Evolutionary conservation across 2,329 filamentous ascomycete species (phyloP), one percentile per base, ranked within the genome.

Genomic region (Pseudocercospora pini-densiflorae): DNA sequence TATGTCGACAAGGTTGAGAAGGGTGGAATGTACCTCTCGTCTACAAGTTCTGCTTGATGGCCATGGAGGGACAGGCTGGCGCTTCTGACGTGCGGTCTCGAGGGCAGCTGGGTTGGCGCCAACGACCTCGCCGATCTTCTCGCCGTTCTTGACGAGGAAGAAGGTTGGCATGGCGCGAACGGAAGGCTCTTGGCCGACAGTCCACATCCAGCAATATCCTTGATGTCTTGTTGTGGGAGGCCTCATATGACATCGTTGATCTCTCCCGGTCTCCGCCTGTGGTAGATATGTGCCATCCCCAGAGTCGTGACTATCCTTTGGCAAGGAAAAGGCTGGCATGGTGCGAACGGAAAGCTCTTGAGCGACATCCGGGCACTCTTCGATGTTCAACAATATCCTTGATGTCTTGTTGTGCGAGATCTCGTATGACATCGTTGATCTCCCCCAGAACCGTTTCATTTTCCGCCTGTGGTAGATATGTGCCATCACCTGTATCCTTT

Each of bases 311-410:
- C n/a, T 83, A 21, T 80, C 74, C 21, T 72, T 77, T 5, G 77
- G 77, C 19, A 77, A 57, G n/a, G n/a, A n/a, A n/a, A n/a, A n/a
- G n/a, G n/a, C 27, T 27, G 27, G 27, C 27, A 27, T 27, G 78
- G 94, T 93, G 74, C 92, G 89, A 79, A 98, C 87, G 70, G 88
- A 88, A 70, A 95, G 88, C 77, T 95, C 88, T 75, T 90, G 86
- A 33, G 92, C 89, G 59, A 97, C 86, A 0, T 92, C 89, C 72
- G 89, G 84, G 45, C 94, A 83, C 71, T 93, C 85, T 80, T 97
- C 94, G 72, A 9, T 81, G 75, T 59, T 77, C 77, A 57, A 76
- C 76, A 53, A 78, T 61, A 1, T 71, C 68, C 6, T 72, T 71
- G 51, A 72, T 64, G 43, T 73, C 73, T 45, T 75, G 70, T 19